phyloP scores from a whole-genome alignment of 495 filamentous ascomycete genomes.

The Trichoderma parareesei region DNA sequence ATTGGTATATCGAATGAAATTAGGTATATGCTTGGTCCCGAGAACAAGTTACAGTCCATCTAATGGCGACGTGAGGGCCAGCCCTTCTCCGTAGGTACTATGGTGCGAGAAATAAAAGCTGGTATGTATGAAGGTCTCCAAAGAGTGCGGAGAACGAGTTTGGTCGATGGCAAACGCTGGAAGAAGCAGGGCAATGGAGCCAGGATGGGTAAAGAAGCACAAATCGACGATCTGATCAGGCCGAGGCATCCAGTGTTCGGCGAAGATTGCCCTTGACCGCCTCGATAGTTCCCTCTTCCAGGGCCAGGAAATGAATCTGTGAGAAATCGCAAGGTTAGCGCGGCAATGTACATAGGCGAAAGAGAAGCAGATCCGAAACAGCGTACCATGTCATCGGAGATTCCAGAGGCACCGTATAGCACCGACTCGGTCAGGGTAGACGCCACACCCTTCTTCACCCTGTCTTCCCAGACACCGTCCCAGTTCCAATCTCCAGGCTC shows the following conservation, averaged over 20 bases:
- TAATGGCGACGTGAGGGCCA: no score
- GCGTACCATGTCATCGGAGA: constrained; percentile 62
- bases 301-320: constrained; percentile 61
- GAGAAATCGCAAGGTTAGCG: constrained; percentile 9
- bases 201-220: background rate
- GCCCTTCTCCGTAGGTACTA: no score
- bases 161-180: background rate
- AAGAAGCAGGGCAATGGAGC: no score
- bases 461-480: constrained; percentile 88
- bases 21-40: no score
- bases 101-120: no score
- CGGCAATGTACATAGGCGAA: background rate
- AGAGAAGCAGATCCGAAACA: background rate
- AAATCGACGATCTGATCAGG: constrained; percentile 10
- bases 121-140: no score
- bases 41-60: no score
- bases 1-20: no score
- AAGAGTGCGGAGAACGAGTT: no score
- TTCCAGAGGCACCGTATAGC: constrained; percentile 56
- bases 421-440: constrained; percentile 69
- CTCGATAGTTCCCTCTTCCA: constrained; percentile 52
- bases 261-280: constrained; percentile 53
- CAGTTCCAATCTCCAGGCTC: constrained; percentile 85
- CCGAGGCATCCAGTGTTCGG: constrained; percentile 36
- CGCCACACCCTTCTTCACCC: constrained; percentile 68